Base-by-base conservation (phyloP, 2,329 filamentous ascomycete genomes). In the Aspergillus cejpii region DNA sequence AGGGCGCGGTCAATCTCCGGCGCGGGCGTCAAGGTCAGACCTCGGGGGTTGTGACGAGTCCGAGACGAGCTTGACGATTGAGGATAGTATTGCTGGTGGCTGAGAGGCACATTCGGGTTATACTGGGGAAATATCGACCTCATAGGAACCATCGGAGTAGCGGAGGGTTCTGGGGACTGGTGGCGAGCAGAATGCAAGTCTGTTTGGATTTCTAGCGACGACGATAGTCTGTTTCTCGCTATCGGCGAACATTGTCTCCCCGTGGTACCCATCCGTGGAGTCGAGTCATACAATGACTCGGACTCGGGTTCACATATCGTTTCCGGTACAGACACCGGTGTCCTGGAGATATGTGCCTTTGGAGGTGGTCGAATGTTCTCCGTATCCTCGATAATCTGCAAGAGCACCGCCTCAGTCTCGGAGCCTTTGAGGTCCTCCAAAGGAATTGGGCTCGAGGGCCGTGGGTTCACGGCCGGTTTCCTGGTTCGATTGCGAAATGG, bases 121-220 rank as follows among this genome's bases (percentile, higher is more conserved):
- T 71, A 71, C 7, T 57, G 65, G 6, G 71, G 71, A 47, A 73
- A 73, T 50, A 73, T 73, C 3, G 71, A 73, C 45, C 55, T 64
- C 51, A 73, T 71, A 8, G 67, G 66, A 17, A 63, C 46, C 2
- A 61, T 53, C 0, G 67, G 65, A 3, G 68, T 62, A 7, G 43
- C 47, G 7, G 56, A 55, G 2, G 53, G 52, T 20, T 50, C 52
- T 0, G 50, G 53, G 14, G 53, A 48, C 39, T 50, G 48, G 3
- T 58, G 51, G 2, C 48, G 54, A 2, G 38, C 23, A 24, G 8
- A 24, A 8, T 24, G 23, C 23, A 4, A 36, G 46, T 47, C n/a
- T 48, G 41, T 17, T 40, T 34, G 29, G 31, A 2, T 17, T 34
- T 11, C 45, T 58, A 37, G 47, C 50, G 33, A 42, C 51, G 37